Percentiles rank a stretch among this genome's conserved stretches.
phyloP scores from a whole-genome alignment of 768 basidiomycete species.

The Amanita subjunquillea region DNA sequence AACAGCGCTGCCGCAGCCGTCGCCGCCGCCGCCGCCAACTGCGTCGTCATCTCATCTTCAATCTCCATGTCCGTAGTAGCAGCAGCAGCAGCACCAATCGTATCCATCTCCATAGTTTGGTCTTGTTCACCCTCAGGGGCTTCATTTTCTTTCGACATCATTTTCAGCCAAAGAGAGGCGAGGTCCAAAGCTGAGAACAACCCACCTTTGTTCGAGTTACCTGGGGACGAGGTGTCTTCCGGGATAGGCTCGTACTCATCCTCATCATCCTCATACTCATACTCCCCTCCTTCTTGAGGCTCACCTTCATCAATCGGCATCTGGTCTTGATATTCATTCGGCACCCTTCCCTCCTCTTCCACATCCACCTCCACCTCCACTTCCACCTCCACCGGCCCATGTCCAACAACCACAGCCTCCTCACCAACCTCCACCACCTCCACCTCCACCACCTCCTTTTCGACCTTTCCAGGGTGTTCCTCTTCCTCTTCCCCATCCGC shows the following conservation, averaged over 20 bases:
- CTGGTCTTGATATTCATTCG: background rate
- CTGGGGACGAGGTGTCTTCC: conserved; percentile 1
- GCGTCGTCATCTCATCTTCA: background rate
- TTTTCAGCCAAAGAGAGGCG: background rate
- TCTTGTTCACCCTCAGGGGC: background rate
- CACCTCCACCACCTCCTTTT: too few species aligned
- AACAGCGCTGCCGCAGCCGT: background rate
- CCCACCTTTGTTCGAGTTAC: conserved; percentile 6
- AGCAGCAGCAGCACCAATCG: background rate
- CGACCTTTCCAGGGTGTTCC: background rate
- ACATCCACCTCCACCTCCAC: background rate
- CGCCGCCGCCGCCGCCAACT: background rate
- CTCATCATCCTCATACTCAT: conserved; percentile 8
- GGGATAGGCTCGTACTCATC: conserved; percentile 8
- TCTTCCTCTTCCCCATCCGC: conserved; percentile 6
- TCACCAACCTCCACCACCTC: too few species aligned
- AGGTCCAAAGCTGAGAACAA: background rate
- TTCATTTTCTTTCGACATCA: background rate
- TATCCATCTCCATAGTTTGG: background rate
- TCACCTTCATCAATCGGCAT: background rate
- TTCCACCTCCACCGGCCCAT: background rate
- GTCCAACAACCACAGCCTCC: too few species aligned
- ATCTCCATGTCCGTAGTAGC: background rate
- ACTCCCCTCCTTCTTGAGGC: background rate
- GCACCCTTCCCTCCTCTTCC: background rate